Percentiles rank a stretch among this genome's conserved stretches.
Conservation (phyloP, 768 basidiomycete species). For the Daedaleopsis nitida region DNA sequence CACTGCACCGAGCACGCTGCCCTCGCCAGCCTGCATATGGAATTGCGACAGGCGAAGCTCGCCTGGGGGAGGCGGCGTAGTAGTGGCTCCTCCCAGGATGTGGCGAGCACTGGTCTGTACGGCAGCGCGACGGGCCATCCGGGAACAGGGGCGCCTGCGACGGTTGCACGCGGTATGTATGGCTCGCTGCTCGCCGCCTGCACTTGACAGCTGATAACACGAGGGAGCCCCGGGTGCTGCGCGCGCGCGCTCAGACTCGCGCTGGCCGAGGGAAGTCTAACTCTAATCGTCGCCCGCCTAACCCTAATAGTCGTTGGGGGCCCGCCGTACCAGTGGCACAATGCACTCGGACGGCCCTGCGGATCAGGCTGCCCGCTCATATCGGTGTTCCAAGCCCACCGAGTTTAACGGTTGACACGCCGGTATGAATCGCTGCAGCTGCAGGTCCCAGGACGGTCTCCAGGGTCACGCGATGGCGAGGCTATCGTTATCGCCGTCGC, state of each 20-base stretch:
- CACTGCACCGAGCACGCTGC: neutral
- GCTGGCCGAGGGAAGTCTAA: constrained; percentile 2
- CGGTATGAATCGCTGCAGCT: constrained; percentile 1
- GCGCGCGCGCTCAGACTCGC: no score
- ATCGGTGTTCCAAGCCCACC: constrained; percentile 6
- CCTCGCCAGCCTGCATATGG: neutral
- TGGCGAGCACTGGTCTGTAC: neutral
- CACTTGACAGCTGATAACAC: neutral
- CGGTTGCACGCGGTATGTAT: neutral
- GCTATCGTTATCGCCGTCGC: constrained; percentile 4
- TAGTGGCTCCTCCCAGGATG: neutral
- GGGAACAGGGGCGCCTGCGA: neutral
- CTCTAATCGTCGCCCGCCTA: constrained; percentile 3
- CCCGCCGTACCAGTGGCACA: no score
- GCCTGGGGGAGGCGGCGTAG: neutral
- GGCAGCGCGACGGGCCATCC: neutral
- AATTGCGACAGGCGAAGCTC: neutral
- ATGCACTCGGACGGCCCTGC: neutral
- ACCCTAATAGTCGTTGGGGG: neutral
- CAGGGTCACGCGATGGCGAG: constrained; percentile 14
- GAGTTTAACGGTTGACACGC: neutral
- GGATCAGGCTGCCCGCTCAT: constrained; percentile 5
- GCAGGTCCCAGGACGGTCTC: constrained; percentile 4
- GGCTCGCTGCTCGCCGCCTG: neutral
- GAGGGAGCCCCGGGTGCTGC: neutral